Evolutionary conservation across 2,329 filamentous ascomycete species (phyloP).

Genomic region (Colletotrichum salicis): DNA sequence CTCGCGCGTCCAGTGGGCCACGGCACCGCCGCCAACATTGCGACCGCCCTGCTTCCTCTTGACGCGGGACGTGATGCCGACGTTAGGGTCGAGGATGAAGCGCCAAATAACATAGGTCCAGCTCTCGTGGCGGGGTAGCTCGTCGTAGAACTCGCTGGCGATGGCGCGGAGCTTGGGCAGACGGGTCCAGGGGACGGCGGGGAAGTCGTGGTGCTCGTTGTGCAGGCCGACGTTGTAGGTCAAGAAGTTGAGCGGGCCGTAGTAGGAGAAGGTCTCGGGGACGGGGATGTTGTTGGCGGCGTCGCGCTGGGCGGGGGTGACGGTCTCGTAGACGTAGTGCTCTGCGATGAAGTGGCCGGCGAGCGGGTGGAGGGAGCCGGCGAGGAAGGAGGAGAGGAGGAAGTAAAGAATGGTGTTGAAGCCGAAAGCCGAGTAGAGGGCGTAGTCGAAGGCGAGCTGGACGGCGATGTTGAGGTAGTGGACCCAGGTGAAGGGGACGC

Average conservation of each 20-base stretch:
- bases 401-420: conserved; percentile 81
- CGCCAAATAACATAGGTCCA: conserved; percentile 96
- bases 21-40: conserved; percentile 62
- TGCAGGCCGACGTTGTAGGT: conserved; percentile 98
- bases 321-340: conserved; percentile 84
- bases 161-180: conserved; percentile 81
- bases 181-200: conserved; percentile 93
- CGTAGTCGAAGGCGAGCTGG: conserved; percentile 82
- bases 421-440: conserved; percentile 71
- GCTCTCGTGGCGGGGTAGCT: conserved; percentile 85
- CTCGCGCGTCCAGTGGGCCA: conserved; percentile 69
- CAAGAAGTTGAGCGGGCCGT: conserved; percentile 88
- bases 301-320: conserved; percentile 64
- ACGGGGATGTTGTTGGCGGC: conserved; percentile 72
- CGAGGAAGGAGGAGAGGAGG: conserved; percentile 89
- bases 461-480: conserved; percentile 83
- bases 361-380: conserved; percentile 91
- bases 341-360: conserved; percentile 99
- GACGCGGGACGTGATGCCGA: conserved; percentile 90
- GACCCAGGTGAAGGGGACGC: conserved; percentile 85
- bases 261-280: conserved; percentile 97
- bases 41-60: conserved; percentile 86
- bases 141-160: conserved; percentile 91
- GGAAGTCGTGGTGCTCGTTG: conserved; percentile 99
- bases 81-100: conserved; percentile 89